phyloP scores from a whole-genome alignment of 805 yeast genomes.

The Tetrapisispora namnaoensis region DNA sequence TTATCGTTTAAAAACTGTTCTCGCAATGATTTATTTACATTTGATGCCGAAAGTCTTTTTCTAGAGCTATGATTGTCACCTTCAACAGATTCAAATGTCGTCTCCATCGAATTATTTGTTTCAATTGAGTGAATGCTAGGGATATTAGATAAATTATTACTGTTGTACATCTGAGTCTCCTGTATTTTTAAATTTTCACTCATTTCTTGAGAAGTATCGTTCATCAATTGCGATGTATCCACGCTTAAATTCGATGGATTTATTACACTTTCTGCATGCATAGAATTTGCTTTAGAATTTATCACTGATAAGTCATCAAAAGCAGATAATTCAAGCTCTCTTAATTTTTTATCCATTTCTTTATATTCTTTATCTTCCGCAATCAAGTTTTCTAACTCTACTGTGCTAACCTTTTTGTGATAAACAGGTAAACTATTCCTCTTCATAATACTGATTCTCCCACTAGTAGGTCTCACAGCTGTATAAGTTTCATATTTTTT shows the following conservation, averaged over 20 bases:
- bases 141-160: constrained; percentile 12
- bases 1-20: constrained; percentile 5
- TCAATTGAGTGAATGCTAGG: constrained; percentile 26
- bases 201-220: constrained; percentile 17
- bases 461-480: constrained; percentile 24
- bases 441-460: constrained; percentile 24
- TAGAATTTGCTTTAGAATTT: neutral
- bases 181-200: neutral
- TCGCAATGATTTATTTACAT: constrained; percentile 4
- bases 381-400: neutral
- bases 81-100: neutral
- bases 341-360: constrained; percentile 15
- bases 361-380: constrained; percentile 7
- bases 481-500: constrained; percentile 8
- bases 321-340: constrained; percentile 12
- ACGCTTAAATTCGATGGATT: constrained; percentile 9
- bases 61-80: too few species aligned
- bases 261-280: neutral
- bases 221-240: constrained; percentile 18
- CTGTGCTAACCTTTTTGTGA: neutral
- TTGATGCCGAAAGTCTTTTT: neutral
- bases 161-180: neutral
- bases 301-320: constrained; percentile 8
- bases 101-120: constrained; percentile 13
- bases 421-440: constrained; percentile 5